Evolutionary conservation across 805 yeast genomes (phyloP).

Genomic region (Sugiyamaella smithiae): DNA sequence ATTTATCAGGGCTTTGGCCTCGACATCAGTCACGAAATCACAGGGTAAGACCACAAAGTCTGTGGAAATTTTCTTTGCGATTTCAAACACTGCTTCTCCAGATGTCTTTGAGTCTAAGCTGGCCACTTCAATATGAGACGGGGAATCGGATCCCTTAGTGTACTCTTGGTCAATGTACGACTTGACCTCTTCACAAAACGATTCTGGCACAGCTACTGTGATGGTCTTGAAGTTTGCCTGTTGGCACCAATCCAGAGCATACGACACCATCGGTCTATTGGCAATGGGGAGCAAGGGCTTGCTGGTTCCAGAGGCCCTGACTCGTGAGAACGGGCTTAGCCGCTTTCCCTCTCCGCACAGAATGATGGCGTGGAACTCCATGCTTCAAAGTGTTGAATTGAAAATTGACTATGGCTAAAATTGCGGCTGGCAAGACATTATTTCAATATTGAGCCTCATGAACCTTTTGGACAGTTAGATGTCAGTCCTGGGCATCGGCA

Average conservation of each 20-base stretch:
- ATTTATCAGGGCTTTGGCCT: slow-evolving; percentile 84
- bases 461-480: slow-evolving; percentile 1
- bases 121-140: slow-evolving; percentile 16
- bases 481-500: slow-evolving; percentile 50
- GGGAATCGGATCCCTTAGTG: slow-evolving; percentile 3
- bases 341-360: slow-evolving; percentile 82
- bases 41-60: slow-evolving; percentile 87
- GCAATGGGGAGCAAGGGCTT: slow-evolving; percentile 90
- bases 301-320: slow-evolving; percentile 60
- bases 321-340: slow-evolving; percentile 66
- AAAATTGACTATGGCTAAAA: no score
- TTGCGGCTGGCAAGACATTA: neutral
- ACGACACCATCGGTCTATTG: slow-evolving; percentile 81
- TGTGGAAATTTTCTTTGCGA: slow-evolving; percentile 26
- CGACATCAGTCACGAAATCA: slow-evolving; percentile 88
- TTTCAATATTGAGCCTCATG: neutral
- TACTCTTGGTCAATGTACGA: slow-evolving; percentile 48
- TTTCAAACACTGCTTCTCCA: slow-evolving; percentile 22
- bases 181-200: slow-evolving; percentile 46
- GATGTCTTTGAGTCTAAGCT: slow-evolving; percentile 16
- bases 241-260: slow-evolving; percentile 91
- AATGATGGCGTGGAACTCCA: slow-evolving; percentile 92
- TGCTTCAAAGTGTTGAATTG: slow-evolving; percentile 29
- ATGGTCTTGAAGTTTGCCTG: slow-evolving; percentile 70
- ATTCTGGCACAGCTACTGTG: slow-evolving; percentile 57